Evolutionary conservation across 1,139 yeast genomes (phyloP).

Genomic region (Nakaseomyces glabratus): DNA sequence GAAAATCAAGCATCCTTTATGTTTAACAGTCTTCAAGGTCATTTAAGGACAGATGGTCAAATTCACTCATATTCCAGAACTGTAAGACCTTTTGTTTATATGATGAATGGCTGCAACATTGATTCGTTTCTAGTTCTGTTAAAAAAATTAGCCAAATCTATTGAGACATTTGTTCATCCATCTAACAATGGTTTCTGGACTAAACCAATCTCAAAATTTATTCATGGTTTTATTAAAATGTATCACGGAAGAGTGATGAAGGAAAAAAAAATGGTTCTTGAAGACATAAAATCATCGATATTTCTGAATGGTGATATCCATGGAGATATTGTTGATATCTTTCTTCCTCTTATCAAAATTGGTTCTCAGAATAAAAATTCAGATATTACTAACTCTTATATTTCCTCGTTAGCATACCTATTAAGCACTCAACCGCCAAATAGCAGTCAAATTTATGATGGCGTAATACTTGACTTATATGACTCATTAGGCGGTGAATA

Average conservation of each 20-base stretch:
- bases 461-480: conserved; percentile 64
- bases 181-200: conserved; percentile 88
- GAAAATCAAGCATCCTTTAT: conserved; percentile 50
- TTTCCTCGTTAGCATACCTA: conserved; percentile 52
- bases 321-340: conserved; percentile 36
- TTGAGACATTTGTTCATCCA: conserved; percentile 86
- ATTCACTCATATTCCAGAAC: conserved; percentile 49
- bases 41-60: conserved; percentile 46
- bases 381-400: conserved; percentile 49
- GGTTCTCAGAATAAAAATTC: conserved; percentile 76
- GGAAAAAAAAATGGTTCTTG: conserved; percentile 32
- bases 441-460: conserved; percentile 46
- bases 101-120: conserved; percentile 46
- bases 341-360: conserved; percentile 50
- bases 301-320: conserved; percentile 41
- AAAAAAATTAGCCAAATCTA: conserved; percentile 52
- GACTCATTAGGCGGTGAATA: conserved; percentile 69
- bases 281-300: conserved; percentile 26
- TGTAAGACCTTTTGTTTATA: conserved; percentile 55
- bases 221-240: conserved; percentile 46
- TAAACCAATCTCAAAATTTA: conserved; percentile 52
- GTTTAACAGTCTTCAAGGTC: conserved; percentile 41
- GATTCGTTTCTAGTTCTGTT: conserved; percentile 47
- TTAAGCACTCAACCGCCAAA: conserved; percentile 51
- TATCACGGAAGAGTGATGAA: conserved; percentile 49